Evolutionary conservation across 805 yeast genomes (phyloP).

Genomic region (Cyberlindnera maritima): DNA sequence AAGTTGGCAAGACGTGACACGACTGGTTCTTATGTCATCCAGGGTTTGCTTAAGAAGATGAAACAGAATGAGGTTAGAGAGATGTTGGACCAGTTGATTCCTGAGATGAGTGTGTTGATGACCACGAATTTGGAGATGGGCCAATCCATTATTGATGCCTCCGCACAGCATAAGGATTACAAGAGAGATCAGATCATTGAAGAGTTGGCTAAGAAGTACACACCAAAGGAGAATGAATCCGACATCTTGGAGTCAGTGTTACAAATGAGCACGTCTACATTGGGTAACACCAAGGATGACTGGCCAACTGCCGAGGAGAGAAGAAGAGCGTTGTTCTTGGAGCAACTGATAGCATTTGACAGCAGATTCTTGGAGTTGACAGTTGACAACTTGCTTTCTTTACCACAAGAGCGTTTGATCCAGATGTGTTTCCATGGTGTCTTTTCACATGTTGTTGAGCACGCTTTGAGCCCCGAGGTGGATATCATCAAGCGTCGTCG

Average conservation of each 20-base stretch:
- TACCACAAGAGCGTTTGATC: slow-evolving; percentile 58
- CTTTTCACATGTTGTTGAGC: slow-evolving; percentile 84
- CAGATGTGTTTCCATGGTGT: slow-evolving; percentile 88
- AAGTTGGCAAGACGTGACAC: slow-evolving; percentile 77
- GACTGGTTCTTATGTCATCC: slow-evolving; percentile 81
- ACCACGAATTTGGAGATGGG: slow-evolving; percentile 72
- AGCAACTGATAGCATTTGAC: slow-evolving; percentile 70
- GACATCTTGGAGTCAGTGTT: slow-evolving; percentile 65
- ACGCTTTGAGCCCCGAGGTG: slow-evolving; percentile 49
- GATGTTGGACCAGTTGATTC: slow-evolving; percentile 63
- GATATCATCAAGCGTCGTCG: slow-evolving; percentile 58
- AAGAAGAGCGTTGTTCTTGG: slow-evolving; percentile 71
- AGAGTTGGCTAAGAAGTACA: slow-evolving; percentile 44
- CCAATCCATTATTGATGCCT: slow-evolving; percentile 62
- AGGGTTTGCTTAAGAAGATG: slow-evolving; percentile 62
- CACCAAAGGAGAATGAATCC: slow-evolving; percentile 34
- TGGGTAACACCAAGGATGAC: slow-evolving; percentile 80
- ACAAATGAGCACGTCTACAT: slow-evolving; percentile 62
- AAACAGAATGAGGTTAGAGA: slow-evolving; percentile 60
- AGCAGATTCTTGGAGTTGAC: slow-evolving; percentile 53
- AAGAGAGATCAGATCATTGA: slow-evolving; percentile 57
- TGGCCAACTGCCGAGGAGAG: slow-evolving; percentile 93
- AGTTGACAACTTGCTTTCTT: slow-evolving; percentile 55
- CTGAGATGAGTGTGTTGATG: slow-evolving; percentile 58
- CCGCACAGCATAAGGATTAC: slow-evolving; percentile 54